Conservation (phyloP, 2,329 filamentous ascomycete species). For the Gremmenia infestans region DNA sequence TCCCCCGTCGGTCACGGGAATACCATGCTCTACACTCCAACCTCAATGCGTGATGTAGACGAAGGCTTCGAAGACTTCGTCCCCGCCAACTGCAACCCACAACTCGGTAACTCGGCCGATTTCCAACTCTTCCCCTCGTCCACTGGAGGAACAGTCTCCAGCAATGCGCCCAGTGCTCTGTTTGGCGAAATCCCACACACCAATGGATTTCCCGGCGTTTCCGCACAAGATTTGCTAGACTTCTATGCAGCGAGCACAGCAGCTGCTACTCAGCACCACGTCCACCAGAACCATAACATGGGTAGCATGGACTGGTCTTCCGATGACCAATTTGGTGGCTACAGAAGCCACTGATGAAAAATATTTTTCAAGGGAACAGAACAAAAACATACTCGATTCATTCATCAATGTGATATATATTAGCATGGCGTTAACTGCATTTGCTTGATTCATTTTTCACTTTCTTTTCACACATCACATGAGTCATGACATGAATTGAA, state of each 20-base stretch:
- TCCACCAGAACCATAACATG: conserved; percentile 6
- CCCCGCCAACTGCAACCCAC: conserved; percentile 19
- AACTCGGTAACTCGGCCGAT: conserved; percentile 16
- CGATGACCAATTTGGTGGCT: conserved; percentile 22
- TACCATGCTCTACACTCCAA: conserved; percentile 64
- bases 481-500: conserved; percentile 7
- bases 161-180: conserved; percentile 20
- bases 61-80: conserved; percentile 39
- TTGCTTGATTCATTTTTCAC: not conserved
- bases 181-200: conserved; percentile 27
- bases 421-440: conserved; percentile 20
- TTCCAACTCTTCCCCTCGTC: conserved; percentile 30
- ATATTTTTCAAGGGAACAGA: conserved; percentile 1
- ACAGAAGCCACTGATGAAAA: conserved; percentile 18
- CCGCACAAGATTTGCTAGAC: conserved; percentile 25
- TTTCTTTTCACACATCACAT: conserved; percentile 7
- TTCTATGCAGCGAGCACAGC: conserved; percentile 27
- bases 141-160: conserved; percentile 19
- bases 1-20: conserved; percentile 66
- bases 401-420: conserved; percentile 17
- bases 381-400: conserved; percentile 1
- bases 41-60: conserved; percentile 56
- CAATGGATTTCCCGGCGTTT: conserved; percentile 18
- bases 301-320: conserved; percentile 24
- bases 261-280: conserved; percentile 14